Conservation (phyloP, 176 grass and related monocot species). For the Lolium perenne region DNA sequence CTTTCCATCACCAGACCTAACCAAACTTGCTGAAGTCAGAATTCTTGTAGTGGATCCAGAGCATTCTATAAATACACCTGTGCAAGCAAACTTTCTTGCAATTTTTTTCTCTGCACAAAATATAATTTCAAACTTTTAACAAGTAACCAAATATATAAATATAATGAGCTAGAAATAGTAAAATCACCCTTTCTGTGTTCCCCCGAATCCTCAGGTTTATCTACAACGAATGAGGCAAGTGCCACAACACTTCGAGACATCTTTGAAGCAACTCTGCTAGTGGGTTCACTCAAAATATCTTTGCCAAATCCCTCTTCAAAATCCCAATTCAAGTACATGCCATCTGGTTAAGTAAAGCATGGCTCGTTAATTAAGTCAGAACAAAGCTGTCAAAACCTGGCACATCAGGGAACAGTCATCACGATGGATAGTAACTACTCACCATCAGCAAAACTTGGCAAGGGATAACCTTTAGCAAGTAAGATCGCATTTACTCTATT, state of each 20-base stretch:
- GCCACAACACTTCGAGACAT: slow-evolving; percentile 19
- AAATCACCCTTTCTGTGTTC: background rate
- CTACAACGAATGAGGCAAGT: slow-evolving; percentile 11
- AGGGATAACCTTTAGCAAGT: background rate
- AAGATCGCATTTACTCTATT: background rate
- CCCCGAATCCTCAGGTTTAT: background rate
- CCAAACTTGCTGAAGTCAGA: slow-evolving; percentile 21
- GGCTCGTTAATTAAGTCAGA: background rate
- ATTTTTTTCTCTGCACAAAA: background rate
- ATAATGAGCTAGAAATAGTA: background rate
- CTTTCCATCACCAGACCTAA: slow-evolving; percentile 8
- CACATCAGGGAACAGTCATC: background rate
- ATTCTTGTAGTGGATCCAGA: background rate
- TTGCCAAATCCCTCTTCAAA: slow-evolving; percentile 2
- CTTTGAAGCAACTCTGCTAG: background rate
- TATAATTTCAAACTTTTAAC: background rate
- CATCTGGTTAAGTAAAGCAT: background rate
- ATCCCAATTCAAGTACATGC: background rate
- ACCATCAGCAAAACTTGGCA: slow-evolving; percentile 8
- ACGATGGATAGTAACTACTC: background rate
- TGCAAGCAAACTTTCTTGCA: slow-evolving; percentile 1
- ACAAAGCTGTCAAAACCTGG: background rate
- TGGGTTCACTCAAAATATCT: background rate
- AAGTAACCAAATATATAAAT: background rate
- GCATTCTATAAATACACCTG: background rate